Evolutionary conservation across 768 basidiomycete species (phyloP).

Genomic region (Naganishia onofrii): DNA sequence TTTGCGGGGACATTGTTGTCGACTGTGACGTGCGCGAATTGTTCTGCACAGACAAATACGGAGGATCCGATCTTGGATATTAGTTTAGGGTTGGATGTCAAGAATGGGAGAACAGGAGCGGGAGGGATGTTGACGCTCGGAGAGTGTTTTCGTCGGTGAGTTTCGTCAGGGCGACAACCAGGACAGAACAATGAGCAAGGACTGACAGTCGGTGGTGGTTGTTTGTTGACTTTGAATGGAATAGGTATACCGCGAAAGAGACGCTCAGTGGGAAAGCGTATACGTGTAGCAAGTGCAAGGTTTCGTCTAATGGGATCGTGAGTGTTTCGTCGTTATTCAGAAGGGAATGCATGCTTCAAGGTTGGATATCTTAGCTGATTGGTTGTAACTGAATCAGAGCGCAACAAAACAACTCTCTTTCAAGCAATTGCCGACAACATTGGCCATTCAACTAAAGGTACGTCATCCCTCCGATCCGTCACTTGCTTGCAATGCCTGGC

Average conservation of each 20-base stretch:
- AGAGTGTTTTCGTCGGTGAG: conserved; percentile 70
- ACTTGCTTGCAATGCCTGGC: background rate
- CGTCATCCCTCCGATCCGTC: conserved; percentile 17
- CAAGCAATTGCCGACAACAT: conserved; percentile 76
- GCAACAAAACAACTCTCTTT: conserved; percentile 83
- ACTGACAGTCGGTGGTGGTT: background rate
- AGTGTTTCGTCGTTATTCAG: background rate
- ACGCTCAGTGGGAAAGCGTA: conserved; percentile 79
- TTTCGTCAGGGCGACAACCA: background rate
- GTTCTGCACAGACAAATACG: conserved; percentile 72
- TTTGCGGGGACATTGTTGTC: conserved; percentile 84
- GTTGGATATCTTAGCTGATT: background rate
- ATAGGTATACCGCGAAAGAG: conserved; percentile 80
- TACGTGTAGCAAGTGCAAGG: conserved; percentile 73
- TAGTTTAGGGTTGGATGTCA: conserved; percentile 71
- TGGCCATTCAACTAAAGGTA: conserved; percentile 95
- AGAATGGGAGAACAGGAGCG: conserved; percentile 42
- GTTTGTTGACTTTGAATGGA: background rate
- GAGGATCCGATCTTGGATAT: conserved; percentile 88
- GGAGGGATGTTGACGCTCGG: conserved; percentile 58
- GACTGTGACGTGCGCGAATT: conserved; percentile 82
- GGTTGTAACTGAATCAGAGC: conserved; percentile 55
- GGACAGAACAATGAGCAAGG: too few relatives aligned
- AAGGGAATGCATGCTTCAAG: background rate
- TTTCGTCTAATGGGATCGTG: conserved; percentile 14